Conservation (phyloP, 2,329 filamentous ascomycete species). For the Grosmannia clavigera region DNA sequence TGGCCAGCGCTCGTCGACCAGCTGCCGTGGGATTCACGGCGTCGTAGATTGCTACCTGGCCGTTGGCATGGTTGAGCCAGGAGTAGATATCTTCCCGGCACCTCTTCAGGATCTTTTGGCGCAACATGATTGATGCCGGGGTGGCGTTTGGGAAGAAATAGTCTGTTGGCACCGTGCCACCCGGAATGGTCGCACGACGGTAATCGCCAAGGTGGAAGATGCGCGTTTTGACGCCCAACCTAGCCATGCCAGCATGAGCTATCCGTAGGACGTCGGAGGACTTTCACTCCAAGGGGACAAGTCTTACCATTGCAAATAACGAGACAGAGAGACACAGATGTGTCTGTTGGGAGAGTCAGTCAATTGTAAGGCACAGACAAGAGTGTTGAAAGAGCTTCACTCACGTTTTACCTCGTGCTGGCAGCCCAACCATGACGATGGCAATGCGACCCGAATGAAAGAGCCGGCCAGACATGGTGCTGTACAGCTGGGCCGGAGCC, state of each 20-base stretch:
- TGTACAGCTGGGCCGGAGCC: conserved; percentile 94
- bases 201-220: conserved; percentile 98
- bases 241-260: conserved; percentile 17
- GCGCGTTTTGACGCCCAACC: conserved; percentile 93
- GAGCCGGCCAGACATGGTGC: conserved; percentile 89
- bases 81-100: conserved; percentile 95
- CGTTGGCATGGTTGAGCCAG: conserved; percentile 93
- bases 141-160: conserved; percentile 97
- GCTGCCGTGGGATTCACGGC: conserved; percentile 85
- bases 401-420: conserved; percentile 88
- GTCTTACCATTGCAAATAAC: conserved; percentile 75
- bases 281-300: neutral
- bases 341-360: conserved; percentile 43
- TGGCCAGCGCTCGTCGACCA: conserved; percentile 72
- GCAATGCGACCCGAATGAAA: conserved; percentile 97
- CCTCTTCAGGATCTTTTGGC: conserved; percentile 95
- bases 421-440: conserved; percentile 91
- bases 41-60: conserved; percentile 96
- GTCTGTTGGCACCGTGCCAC: conserved; percentile 79
- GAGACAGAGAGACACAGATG: conserved; percentile 86
- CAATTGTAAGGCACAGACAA: neutral
- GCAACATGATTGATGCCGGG: conserved; percentile 78
- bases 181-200: conserved; percentile 77
- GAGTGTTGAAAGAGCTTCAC: conserved; percentile 18
- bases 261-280: neutral